Percentiles rank a stretch among this genome's conserved stretches.
phyloP scores from a whole-genome alignment of 257 asterid species.

The Solanum pennellii region DNA sequence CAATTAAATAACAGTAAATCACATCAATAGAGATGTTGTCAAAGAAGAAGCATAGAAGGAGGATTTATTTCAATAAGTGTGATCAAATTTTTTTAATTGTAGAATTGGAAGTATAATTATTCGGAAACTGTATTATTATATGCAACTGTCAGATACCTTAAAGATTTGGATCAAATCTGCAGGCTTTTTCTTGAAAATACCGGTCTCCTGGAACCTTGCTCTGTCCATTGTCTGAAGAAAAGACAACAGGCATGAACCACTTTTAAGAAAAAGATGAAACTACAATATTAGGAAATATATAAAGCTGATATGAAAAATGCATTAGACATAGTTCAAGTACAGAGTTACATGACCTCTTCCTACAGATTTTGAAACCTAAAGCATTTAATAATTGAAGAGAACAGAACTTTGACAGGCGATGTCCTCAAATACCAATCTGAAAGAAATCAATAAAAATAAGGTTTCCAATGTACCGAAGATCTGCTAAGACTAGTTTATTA shows the following conservation, averaged over 20 bases:
- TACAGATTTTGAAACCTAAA: neutral
- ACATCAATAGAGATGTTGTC: neutral
- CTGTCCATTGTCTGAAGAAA: slow-evolving; percentile 80
- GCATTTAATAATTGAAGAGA: neutral
- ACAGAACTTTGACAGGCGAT: neutral
- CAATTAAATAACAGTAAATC: neutral
- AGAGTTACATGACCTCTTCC: neutral
- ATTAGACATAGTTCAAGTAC: neutral
- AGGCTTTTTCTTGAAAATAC: slow-evolving; percentile 82
- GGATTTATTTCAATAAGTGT: neutral
- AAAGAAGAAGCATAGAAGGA: neutral
- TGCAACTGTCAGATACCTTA: slow-evolving; percentile 38
- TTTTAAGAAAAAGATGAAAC: neutral
- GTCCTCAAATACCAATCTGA: neutral
- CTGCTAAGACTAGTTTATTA: neutral
- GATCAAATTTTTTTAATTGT: neutral
- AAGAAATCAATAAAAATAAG: neutral
- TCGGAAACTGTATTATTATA: neutral
- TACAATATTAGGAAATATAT: neutral
- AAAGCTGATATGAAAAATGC: neutral
- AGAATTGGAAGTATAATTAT: neutral
- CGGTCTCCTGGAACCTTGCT: slow-evolving; percentile 73
- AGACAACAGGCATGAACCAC: neutral
- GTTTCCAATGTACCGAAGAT: neutral
- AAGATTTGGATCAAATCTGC: slow-evolving; percentile 81